Base-by-base conservation (phyloP, 2,329 filamentous ascomycete genomes). In the Scytalidium lignicola region DNA sequence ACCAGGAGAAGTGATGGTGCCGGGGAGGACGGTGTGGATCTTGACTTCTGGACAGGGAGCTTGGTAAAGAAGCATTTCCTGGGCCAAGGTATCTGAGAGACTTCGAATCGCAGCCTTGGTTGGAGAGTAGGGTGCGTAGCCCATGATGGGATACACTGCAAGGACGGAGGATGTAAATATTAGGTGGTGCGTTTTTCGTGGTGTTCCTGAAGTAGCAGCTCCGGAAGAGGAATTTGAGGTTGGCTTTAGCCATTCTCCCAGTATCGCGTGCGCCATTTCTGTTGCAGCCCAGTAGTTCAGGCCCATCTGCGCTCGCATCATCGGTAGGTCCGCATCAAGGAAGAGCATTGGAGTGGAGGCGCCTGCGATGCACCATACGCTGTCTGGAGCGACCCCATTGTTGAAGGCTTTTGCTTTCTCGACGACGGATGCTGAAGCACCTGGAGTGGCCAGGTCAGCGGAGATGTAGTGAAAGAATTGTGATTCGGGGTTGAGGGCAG, bases 311-410 rank as follows among this genome's bases (percentile, higher is more conserved):
- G 76, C 73, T 40, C 85, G 79, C 56, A 90, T 72, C 10, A 78
- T 79, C 7, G 82, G 71, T 46, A 88, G 72, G 8, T 86, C 76
- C 37, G 82, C 82, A 53, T 96, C 88, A 56, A 88, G 67, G 71
- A 92, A 95, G 53, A 95, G 84, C 29, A 80, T 77, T 0, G 91
- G 91, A 15, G 74, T 76, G 5, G 87, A 80, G 55, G 80, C 75
- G 52, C 92, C 92, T 2, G 92, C 92, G 45, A 90, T 79, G 65
- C 89, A 91, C 90, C 93, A 97, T 28, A 97, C 87, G 49, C 96
- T 77, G 64, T 97, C 92, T 0, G 89, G 88, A 22, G 83, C 67
- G 20, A 72, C 66, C 48, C 80, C 83, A 55, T 83, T 72, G 70
- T 96, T 96, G 90, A 90, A 96, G 19, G 74, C 68, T 2, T 80